Base-by-base conservation (phyloP, 2,329 filamentous ascomycete species). In the Cryphonectria radicalis region DNA sequence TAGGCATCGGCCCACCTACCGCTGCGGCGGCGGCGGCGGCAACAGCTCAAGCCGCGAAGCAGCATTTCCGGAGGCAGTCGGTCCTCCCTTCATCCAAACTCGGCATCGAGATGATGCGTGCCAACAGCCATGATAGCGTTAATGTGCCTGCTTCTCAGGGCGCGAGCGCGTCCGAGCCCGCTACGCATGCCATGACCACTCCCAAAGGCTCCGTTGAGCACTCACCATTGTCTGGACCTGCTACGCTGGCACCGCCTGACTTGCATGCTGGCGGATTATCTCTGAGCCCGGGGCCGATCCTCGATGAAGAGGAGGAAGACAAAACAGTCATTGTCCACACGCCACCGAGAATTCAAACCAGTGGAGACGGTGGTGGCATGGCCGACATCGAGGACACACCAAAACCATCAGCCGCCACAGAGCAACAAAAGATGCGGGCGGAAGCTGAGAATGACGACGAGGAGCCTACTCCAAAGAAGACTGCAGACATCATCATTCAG, bases 91-190 rank as follows among this genome's bases (percentile, higher is more conserved):
- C 92, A 68, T 97, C 94, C 0, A 98, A 97, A 80, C 88, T 98
- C 1, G 94, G 94, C 1, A 96, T 94, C 66, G 95, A 98, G 80
- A 98, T 98, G 95, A 95, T 98, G 93, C 90, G 95, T 64, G 97
- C 95, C 28, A 97, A 97, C 80, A 97, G 94, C 78, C 92, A 95
- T 76, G 95, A 97, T 65, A 97, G 95, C 77, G 88, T 93, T 69
- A 84, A 84, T 1, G 67, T 87, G 17, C 72, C 74, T 59, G 66
- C 55, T 10, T 80, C 82, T 14, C 86, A 86, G 3, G 87, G 88
- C 63, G 84, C 82, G 74, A 84, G 84, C 6, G 75, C 73, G 19
- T 79, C 83, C 0, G 87, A 87, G 74, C 83, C 84, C n/a, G 79
- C 83, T n/a, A 87, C 86, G 4, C 84, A 87, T 76, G 83, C 86